These are phyloP conservation scores for Iris pallida DNA, from an alignment of 116 monocot species.

Conservation along the genomic window DNA sequence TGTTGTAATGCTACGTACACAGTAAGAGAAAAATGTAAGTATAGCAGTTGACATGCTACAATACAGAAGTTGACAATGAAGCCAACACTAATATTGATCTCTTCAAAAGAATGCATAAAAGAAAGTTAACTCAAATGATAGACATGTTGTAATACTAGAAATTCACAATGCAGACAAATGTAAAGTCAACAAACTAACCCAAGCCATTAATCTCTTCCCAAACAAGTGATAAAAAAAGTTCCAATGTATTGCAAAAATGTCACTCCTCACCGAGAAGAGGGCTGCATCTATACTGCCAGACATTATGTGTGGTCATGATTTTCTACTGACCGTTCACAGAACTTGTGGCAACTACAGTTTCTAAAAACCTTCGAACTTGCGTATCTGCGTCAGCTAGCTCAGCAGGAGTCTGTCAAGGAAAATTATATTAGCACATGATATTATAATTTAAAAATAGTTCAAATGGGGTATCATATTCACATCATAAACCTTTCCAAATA, in stretches of 20 bases:
- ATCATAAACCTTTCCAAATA: conserved; percentile 58
- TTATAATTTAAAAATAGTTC: conserved; percentile 2
- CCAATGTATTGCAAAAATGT: not conserved
- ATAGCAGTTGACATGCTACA: not conserved
- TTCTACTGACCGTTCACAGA: not conserved
- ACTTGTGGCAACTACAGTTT: conserved; percentile 21
- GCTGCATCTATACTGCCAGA: no score
- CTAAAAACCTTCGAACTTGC: conserved; percentile 34
- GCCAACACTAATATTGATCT: no score
- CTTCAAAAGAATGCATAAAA: no score
- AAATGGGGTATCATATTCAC: not conserved
- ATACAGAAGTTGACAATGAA: no score
- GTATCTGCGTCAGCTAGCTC: conserved; percentile 49
- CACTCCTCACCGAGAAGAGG: not conserved
- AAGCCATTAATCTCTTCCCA: not conserved
- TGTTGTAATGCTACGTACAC: no score
- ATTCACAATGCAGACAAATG: no score
- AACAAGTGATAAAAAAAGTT: conserved; percentile 10
- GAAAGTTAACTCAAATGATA: not conserved
- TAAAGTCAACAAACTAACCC: no score
- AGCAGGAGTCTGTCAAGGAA: conserved; percentile 40
- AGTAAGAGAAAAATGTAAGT: no score
- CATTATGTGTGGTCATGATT: not conserved
- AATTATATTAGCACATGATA: not conserved
- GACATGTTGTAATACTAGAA: conserved; percentile 1